A percentile compares a stretch with the other conserved stretches of the same genome.
Conservation (phyloP, 768 basidiomycete genomes). For the Tephrocybe sp. region DNA sequence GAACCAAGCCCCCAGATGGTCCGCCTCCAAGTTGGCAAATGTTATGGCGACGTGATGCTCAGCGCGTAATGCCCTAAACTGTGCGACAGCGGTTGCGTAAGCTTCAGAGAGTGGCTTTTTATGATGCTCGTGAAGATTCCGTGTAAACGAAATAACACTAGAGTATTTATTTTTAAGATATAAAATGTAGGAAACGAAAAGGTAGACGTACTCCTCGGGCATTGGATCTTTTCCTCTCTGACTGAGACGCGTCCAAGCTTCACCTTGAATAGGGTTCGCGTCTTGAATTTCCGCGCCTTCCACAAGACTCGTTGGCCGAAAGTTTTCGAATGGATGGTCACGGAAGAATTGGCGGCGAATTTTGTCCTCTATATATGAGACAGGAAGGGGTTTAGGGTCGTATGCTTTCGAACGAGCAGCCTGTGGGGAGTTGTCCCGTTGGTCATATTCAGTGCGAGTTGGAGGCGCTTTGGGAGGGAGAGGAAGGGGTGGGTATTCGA, state of each 20-base stretch:
- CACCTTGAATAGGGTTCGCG: conserved; percentile 54
- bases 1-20: conserved; percentile 68
- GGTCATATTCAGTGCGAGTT: conserved; percentile 53
- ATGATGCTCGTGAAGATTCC: conserved; percentile 72
- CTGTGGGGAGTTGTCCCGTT: conserved; percentile 18
- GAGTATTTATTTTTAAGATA: conserved; percentile 11
- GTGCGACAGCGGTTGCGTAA: conserved; percentile 73
- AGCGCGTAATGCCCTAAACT: conserved; percentile 87
- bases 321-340: conserved; percentile 96
- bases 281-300: conserved; percentile 62
- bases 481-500: conserved; percentile 84
- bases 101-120: conserved; percentile 67
- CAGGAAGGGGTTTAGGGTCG: conserved; percentile 48
- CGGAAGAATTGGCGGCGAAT: conserved; percentile 88
- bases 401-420: conserved; percentile 33
- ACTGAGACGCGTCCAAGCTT: conserved; percentile 72
- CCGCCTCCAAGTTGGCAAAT: conserved; percentile 80
- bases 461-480: conserved; percentile 76
- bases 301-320: conserved; percentile 73
- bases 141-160: conserved; percentile 79
- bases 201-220: conserved; percentile 79
- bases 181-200: not conserved
- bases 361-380: conserved; percentile 82
- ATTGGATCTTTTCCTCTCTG: conserved; percentile 83
- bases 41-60: conserved; percentile 75